These are phyloP conservation scores for Geotrichum aggregatum DNA, from an alignment of 1,139 yeast species.

Conservation along the genomic window DNA sequence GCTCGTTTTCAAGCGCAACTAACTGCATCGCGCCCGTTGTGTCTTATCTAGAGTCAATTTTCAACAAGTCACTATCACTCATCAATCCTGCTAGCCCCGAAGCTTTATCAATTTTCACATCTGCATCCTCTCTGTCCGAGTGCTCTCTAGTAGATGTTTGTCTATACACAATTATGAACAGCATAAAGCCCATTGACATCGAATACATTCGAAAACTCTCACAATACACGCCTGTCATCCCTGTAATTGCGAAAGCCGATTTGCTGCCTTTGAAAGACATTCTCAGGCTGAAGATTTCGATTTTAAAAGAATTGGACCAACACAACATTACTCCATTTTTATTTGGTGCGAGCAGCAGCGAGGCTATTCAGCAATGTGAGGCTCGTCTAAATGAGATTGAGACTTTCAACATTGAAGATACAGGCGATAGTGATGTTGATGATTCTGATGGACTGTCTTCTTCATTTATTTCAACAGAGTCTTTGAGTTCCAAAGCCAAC, in stretches of 20 bases:
- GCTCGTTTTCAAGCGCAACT: slow-evolving; percentile 24
- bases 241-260: slow-evolving; percentile 33
- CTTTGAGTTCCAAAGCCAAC: not conserved
- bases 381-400: not conserved
- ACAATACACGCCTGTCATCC: slow-evolving; percentile 32
- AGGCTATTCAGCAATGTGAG: slow-evolving; percentile 24
- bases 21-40: slow-evolving; percentile 25
- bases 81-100: slow-evolving; percentile 30
- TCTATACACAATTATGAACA: slow-evolving; percentile 29
- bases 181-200: slow-evolving; percentile 28
- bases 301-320: slow-evolving; percentile 26
- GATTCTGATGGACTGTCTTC: not conserved
- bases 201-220: slow-evolving; percentile 29
- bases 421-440: not conserved
- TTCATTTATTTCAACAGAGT: not conserved
- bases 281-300: slow-evolving; percentile 25
- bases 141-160: slow-evolving; percentile 36
- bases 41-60: slow-evolving; percentile 31
- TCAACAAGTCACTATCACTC: slow-evolving; percentile 31
- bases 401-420: not conserved
- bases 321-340: slow-evolving; percentile 30
- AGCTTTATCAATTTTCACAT: slow-evolving; percentile 29
- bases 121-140: slow-evolving; percentile 31
- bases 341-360: slow-evolving; percentile 29
- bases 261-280: slow-evolving; percentile 24